Evolutionary conservation across 148 eudicot species (phyloP).

Genomic region (Rhododendron simsii): DNA sequence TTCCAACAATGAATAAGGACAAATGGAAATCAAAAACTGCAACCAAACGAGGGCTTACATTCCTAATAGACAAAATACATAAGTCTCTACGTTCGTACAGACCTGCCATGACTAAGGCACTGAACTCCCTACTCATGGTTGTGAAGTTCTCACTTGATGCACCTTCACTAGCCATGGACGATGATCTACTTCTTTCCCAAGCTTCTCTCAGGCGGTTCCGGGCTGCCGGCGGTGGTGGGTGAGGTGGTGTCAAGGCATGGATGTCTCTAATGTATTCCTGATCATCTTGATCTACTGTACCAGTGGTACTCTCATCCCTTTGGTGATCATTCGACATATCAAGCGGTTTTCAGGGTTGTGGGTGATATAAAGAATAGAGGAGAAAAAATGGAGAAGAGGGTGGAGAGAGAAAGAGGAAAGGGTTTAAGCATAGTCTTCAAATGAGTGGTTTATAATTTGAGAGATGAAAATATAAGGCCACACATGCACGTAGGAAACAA

Average conservation of each 20-base stretch:
- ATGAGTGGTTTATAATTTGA: conserved; percentile 12
- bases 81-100: too few species aligned
- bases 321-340: conserved; percentile 27
- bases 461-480: conserved; percentile 6
- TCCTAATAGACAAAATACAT: neutral
- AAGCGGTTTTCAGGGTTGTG: neutral
- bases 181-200: conserved; percentile 50
- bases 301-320: conserved; percentile 21
- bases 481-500: conserved; percentile 5
- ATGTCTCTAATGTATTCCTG: conserved; percentile 56
- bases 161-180: conserved; percentile 39
- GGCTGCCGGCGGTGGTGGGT: conserved; percentile 16
- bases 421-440: conserved; percentile 3
- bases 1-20: neutral
- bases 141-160: conserved; percentile 52
- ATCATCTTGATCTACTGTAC: conserved; percentile 30
- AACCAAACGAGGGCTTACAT: neutral
- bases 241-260: conserved; percentile 51
- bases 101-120: conserved; percentile 58
- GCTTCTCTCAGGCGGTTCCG: conserved; percentile 17
- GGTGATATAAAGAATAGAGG: neutral
- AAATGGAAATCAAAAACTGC: neutral
- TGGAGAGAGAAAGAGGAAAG: neutral
- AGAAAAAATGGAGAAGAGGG: neutral
- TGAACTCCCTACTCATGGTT: conserved; percentile 51